A percentile compares a stretch with the other conserved stretches of the same genome.
These are phyloP conservation scores for Apodospora peruviana DNA, from an alignment of 495 filamentous ascomycete species.

Conservation along the genomic window DNA sequence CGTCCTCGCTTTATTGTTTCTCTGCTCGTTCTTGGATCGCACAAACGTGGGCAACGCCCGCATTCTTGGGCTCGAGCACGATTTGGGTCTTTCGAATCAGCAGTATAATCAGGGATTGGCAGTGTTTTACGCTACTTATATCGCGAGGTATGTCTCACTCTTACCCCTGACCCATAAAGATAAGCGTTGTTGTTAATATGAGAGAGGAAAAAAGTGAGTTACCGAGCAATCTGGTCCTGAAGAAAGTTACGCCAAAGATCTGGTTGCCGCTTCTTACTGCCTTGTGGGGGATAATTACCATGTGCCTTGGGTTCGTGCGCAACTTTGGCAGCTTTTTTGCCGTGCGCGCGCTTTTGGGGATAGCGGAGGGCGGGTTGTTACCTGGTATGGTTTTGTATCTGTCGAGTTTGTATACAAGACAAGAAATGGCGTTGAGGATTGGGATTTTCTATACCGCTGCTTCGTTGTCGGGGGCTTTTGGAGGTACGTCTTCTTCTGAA, in stretches of 20 bases:
- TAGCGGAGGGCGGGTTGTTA: slow-evolving; percentile 45
- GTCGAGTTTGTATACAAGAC: slow-evolving; percentile 40
- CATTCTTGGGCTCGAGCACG: slow-evolving; percentile 61
- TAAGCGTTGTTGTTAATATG: background rate
- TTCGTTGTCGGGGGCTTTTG: slow-evolving; percentile 52
- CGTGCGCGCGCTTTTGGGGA: slow-evolving; percentile 71
- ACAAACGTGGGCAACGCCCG: slow-evolving; percentile 81
- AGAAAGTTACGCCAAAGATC: slow-evolving; percentile 57
- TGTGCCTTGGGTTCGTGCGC: slow-evolving; percentile 69
- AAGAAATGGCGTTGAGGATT: slow-evolving; percentile 48
- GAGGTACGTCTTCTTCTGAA: slow-evolving; percentile 24
- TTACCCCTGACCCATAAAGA: background rate
- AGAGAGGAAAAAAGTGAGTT: slow-evolving; percentile 62
- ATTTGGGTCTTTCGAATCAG: slow-evolving; percentile 55
- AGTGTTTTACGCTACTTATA: slow-evolving; percentile 54
- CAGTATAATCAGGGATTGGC: slow-evolving; percentile 65
- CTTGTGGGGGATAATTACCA: slow-evolving; percentile 50
- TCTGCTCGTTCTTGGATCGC: slow-evolving; percentile 68
- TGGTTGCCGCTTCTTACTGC: slow-evolving; percentile 54
- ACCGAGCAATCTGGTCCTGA: slow-evolving; percentile 78
- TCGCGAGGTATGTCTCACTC: slow-evolving; percentile 27
- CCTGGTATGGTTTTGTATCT: slow-evolving; percentile 49
- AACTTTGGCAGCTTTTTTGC: slow-evolving; percentile 71
- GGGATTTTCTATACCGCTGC: slow-evolving; percentile 51
- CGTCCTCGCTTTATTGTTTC: slow-evolving; percentile 41